Evolutionary conservation across 108 stramenopile species (phyloP), one percentile per base, ranked within the genome.

Genomic region (Mediolabrus comicus): DNA sequence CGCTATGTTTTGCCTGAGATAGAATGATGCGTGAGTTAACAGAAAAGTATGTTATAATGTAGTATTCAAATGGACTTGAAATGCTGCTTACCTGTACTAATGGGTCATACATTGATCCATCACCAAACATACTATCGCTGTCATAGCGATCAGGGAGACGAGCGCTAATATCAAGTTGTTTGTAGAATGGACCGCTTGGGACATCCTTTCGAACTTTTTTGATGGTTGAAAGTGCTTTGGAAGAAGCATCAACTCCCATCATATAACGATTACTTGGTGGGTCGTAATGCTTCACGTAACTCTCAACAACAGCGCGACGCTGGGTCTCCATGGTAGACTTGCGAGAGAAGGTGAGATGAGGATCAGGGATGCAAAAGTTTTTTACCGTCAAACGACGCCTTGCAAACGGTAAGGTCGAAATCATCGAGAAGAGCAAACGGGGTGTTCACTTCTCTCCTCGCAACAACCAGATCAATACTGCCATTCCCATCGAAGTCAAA

Each of bases 361-460:
- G 71, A 28, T 72, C 71, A 14, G 71, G 71, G 24, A 72, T 72
- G 28, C 49, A 64, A 25, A 72, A 72, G 3, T n/a, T 30, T 65
- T 7, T 65, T 64, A 1, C 71, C 71, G 27, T 72, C 63, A 8
- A 65, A 72, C 2, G 52, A 55, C 11, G 64, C 62, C 46, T 72
- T 72, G 27, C 63, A 72, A 14, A 65, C 53, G 3, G 16, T 52
- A 6, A 72, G 25, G 49, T 72, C 71, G 7, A 65, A 72, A 3
- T 28, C 62, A 17, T 65, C 56, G 25, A 69, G 68, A n/a, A 69
- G 43, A 16, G 13, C 41, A 31, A 51, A 52, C 13, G 63, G 43
- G n/a, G n/a, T n/a, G n/a, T n/a, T n/a, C n/a, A n/a, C n/a, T n/a
- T n/a, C 39, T 14, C 2, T 33, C 32, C 22, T 13, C 3, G 59